Evolutionary conservation across 2,329 filamentous ascomycete genomes (phyloP).

Genomic region (Sclerotinia spermophila): DNA sequence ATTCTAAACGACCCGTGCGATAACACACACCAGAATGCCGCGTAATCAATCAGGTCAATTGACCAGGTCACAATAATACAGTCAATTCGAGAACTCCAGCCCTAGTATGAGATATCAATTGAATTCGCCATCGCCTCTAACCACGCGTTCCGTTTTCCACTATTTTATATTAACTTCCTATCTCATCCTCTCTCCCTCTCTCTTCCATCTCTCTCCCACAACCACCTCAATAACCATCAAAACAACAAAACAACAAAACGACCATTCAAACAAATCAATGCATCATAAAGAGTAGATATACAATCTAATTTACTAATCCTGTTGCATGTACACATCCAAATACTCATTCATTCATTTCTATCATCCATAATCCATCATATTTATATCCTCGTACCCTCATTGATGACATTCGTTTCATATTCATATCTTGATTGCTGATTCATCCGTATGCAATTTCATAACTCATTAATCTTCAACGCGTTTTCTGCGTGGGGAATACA

Average conservation of each 20-base stretch:
- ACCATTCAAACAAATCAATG: background rate
- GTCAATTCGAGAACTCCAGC: too few species aligned
- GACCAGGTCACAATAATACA: background rate
- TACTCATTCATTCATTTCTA: background rate
- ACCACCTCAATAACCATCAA: background rate
- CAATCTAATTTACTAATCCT: background rate
- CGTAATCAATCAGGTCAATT: background rate
- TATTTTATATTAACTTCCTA: background rate
- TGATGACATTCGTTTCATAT: background rate
- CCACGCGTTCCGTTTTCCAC: background rate
- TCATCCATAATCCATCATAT: background rate
- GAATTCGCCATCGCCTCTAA: background rate
- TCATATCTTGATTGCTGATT: background rate
- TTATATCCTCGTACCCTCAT: background rate
- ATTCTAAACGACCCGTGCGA: too few species aligned
- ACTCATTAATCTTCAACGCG: background rate
- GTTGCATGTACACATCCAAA: background rate
- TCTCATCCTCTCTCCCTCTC: background rate
- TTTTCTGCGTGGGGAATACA: constrained; percentile 6
- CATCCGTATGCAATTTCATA: background rate
- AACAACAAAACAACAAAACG: background rate
- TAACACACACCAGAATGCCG: too few species aligned
- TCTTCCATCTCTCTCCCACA: background rate
- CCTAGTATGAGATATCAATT: background rate
- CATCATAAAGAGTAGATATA: background rate